Base-by-base conservation (phyloP, 2,329 filamentous ascomycete species). In the Geoglossum cookeanum region DNA sequence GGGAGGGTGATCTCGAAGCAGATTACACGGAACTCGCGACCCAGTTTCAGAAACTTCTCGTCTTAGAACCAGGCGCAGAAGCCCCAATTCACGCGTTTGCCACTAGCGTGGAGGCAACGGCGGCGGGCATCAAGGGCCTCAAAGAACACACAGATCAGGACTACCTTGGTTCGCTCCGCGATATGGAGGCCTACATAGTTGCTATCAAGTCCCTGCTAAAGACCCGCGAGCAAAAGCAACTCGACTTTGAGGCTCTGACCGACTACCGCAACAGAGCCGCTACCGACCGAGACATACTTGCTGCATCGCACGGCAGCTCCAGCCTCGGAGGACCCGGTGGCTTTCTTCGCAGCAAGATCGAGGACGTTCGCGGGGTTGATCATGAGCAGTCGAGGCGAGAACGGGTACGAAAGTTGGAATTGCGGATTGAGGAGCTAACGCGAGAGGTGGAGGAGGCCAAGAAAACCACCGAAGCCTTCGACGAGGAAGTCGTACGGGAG, bases 311-410 rank as follows among this genome's bases (percentile, higher is more conserved):
- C 60, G 77, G 78, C 45, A 70, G 72, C 51, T 73, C 76, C 4
- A 79, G 80, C 54, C 75, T 87, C 62, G 81, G 83, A 4, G 89
- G 89, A 0, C 85, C 89, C 0, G 86, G 84, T 11, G 84, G 86
- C 3, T 97, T 96, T 73, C 79, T 98, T 63, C 85, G 90, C 49
- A 84, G 85, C 68, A 97, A 97, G 71, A 85, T 98, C 65, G 92
- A 98, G 70, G 92, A 98, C 67, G 90, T 96, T 61, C 83, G 92
- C 17, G 92, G 92, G 13, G 90, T 98, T 3, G 92, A 98, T 69
- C 92, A 97, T 70, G 92, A 97, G 68, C 87, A 94, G 65, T 83
- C 85, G 13, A 83, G 90, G 1, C 81, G 90, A 13, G 91, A 97
- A 68, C 80, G 91, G 33, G 78, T 91, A 55, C 82, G 92, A 59